Base-by-base conservation (phyloP, 176 grass and related monocot species). In the Aegilops longissima region DNA sequence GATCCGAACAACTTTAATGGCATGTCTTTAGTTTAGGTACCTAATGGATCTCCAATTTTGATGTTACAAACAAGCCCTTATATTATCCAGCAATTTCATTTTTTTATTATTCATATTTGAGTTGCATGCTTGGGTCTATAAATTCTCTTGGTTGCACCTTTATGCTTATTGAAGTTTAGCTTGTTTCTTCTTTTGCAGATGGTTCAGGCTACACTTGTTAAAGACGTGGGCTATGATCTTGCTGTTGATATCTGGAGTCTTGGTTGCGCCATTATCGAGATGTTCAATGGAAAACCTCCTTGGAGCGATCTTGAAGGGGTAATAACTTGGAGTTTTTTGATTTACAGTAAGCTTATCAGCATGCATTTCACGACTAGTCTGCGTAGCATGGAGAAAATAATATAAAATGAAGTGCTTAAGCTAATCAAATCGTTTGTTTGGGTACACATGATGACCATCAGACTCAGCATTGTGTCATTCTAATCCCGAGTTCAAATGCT, bases 211-310 rank as follows among this genome's bases (percentile, higher is more conserved):
- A 91, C 90, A 61, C 66, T 94, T 39, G 83, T 78, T 75, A 92
- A 89, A 77, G 93, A 95, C 64, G 61, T 77, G 77, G 93, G 92
- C 39, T 95, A 95, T 89, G 91, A 95, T 90, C 80, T 94, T 63
- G 91, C 96, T 54, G 96, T 95, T 54, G 96, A 98, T 82, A 98
- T 98, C 67, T 98, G 96, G 96, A 98, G 96, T 83, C 94, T 98
- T 52, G 93, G 96, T 83, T 98, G 96, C 86, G 95, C 96, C 35
- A 93, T 98, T 35, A 95, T 98, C 51, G 96, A 98, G 85, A 98
- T 98, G 96, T 91, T 94, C 14, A 83, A 92, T 35, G 96, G 93
- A 61, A 92, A 95, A 79, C 96, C 91, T 81, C 96, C 96, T 82
- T 98, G 93, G 93, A 98, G 90, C 89, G 78, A 89, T 69, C 73